phyloP scores from a whole-genome alignment of 2,329 filamentous ascomycete species.

The Fusarium mexicanum region DNA sequence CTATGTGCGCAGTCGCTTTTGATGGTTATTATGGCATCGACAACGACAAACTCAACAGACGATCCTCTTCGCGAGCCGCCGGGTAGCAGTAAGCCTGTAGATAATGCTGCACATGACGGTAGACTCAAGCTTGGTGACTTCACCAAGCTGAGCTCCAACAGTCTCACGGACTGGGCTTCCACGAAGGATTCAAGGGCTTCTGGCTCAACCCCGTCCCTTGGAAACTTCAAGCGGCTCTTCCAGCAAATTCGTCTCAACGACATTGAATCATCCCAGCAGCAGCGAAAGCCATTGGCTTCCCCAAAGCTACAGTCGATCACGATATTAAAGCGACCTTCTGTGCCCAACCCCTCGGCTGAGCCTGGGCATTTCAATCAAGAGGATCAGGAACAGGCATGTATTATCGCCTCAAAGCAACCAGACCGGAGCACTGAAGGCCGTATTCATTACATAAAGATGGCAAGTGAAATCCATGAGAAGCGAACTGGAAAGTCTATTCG shows the following conservation, averaged over 20 bases:
- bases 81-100: conserved; percentile 5
- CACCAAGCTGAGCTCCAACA: conserved; percentile 6
- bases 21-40: conserved; percentile 22
- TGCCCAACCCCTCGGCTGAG: neutral
- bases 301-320: conserved; percentile 7
- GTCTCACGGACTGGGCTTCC: conserved; percentile 11
- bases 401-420: conserved; percentile 86
- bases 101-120: neutral
- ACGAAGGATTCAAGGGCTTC: neutral
- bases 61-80: conserved; percentile 29
- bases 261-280: neutral
- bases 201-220: conserved; percentile 8
- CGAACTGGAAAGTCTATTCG: conserved; percentile 83
- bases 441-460: conserved; percentile 86
- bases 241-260: conserved; percentile 18
- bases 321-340: conserved; percentile 8
- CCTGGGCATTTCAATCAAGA: conserved; percentile 78
- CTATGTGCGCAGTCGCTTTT: conserved; percentile 15
- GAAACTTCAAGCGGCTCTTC: conserved; percentile 32
- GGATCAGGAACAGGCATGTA: conserved; percentile 88
- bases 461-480: conserved; percentile 90
- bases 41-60: conserved; percentile 18
- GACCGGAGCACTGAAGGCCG: conserved; percentile 88
- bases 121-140: conserved; percentile 31
- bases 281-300: neutral